These are phyloP conservation scores for Cutaneotrichosporon dermatis DNA, from an alignment of 1,284 basidiomycete species.

Conservation along the genomic window DNA sequence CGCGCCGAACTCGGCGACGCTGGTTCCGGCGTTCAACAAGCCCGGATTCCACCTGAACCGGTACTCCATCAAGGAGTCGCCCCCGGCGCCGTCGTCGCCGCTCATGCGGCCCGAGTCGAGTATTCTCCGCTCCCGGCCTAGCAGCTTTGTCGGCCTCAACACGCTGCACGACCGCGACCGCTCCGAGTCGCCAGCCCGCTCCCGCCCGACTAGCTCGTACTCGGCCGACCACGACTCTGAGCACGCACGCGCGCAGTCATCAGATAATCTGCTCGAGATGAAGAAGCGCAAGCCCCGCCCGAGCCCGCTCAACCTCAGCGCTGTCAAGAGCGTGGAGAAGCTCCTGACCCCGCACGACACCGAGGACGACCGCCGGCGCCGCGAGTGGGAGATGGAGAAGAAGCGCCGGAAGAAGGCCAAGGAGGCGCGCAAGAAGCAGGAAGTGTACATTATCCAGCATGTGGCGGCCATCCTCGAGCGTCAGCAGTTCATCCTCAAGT, in stretches of 20 bases:
- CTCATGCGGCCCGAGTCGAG: no score
- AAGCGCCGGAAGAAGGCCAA: slow-evolving; percentile 45
- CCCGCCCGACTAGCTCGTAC: neutral
- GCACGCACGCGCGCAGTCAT: slow-evolving; percentile 5
- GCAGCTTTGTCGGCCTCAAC: neutral
- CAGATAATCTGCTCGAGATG: slow-evolving; percentile 23
- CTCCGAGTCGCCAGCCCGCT: slow-evolving; percentile 15
- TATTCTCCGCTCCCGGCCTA: slow-evolving; percentile 9
- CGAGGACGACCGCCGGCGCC: slow-evolving; percentile 34
- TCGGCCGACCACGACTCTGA: no score
- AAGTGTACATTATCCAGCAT: slow-evolving; percentile 72
- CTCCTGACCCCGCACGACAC: slow-evolving; percentile 44
- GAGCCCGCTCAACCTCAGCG: neutral
- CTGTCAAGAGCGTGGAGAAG: neutral
- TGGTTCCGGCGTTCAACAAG: slow-evolving; percentile 49
- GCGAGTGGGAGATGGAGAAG: slow-evolving; percentile 55
- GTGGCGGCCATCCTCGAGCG: slow-evolving; percentile 79
- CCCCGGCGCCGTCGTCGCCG: no score
- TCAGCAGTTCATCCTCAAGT: slow-evolving; percentile 85
- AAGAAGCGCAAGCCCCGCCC: slow-evolving; percentile 38
- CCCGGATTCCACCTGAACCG: slow-evolving; percentile 3
- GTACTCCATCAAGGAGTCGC: neutral
- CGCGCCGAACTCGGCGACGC: slow-evolving; percentile 54
- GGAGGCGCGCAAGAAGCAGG: slow-evolving; percentile 53
- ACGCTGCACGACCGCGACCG: slow-evolving; percentile 5